phyloP scores from a whole-genome alignment of 805 yeast genomes.

The Kuraishia hungarica region DNA sequence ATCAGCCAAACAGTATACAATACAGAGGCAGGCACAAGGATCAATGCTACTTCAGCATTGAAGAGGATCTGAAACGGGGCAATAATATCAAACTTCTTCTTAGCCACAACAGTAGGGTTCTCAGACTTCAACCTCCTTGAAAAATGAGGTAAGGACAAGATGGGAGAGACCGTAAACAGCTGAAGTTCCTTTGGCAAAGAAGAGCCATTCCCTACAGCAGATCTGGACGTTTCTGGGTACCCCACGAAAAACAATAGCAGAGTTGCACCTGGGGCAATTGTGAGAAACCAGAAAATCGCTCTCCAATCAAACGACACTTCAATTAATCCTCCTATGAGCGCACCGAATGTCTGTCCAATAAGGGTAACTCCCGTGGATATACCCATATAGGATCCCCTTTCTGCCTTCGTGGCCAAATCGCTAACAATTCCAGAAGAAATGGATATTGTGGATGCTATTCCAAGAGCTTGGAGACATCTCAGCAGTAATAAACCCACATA shows the following conservation, averaged over 20 bases:
- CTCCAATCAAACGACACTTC: conserved; percentile 61
- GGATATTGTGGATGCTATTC: conserved; percentile 69
- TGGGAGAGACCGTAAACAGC: neutral
- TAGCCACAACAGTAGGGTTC: conserved; percentile 3
- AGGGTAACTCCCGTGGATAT: conserved; percentile 54
- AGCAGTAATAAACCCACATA: conserved; percentile 59
- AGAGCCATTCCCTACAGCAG: conserved; percentile 70
- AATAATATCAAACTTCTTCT: conserved; percentile 15
- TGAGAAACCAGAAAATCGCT: conserved; percentile 68
- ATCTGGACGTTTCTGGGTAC: conserved; percentile 71
- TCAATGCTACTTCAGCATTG: conserved; percentile 33
- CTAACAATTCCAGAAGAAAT: conserved; percentile 65
- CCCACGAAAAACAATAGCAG: conserved; percentile 22
- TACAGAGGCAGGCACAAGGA: conserved; percentile 50
- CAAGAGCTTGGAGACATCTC: conserved; percentile 71
- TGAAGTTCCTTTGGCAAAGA: conserved; percentile 33
- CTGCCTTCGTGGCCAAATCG: conserved; percentile 55
- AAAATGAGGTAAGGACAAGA: neutral
- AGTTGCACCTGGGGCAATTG: conserved; percentile 50
- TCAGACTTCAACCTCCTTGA: neutral
- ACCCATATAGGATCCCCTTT: conserved; percentile 69
- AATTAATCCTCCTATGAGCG: conserved; percentile 52
- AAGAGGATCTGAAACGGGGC: conserved; percentile 35
- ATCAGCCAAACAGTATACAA: conserved; percentile 67
- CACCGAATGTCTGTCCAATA: conserved; percentile 73